These are phyloP conservation scores for Aureobasidium musti DNA, from an alignment of 2,329 filamentous ascomycete genomes.

Conservation along the genomic window DNA sequence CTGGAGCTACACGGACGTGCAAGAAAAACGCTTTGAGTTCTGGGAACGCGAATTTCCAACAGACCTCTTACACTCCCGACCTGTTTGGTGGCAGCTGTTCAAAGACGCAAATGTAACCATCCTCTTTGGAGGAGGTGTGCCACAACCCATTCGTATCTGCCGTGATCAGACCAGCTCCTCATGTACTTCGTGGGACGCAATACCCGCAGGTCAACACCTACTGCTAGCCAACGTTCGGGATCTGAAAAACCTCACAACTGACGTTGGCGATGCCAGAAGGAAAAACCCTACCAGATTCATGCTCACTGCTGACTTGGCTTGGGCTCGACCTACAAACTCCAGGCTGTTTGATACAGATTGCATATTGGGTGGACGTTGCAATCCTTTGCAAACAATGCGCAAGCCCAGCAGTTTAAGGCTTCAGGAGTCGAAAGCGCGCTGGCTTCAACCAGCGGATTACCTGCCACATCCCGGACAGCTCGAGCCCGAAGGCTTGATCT, in stretches of 20 bases:
- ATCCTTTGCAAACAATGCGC: not conserved
- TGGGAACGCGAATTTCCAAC: not conserved
- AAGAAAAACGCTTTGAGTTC: not conserved
- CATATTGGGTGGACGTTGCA: not conserved
- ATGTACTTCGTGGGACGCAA: not conserved
- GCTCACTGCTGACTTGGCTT: not conserved
- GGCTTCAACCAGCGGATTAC: not conserved
- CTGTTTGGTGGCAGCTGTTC: not conserved
- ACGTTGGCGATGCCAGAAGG: not conserved
- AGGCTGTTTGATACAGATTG: not conserved
- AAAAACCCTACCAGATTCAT: not conserved
- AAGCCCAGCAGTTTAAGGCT: not conserved
- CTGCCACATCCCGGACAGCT: not conserved
- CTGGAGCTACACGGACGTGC: not conserved
- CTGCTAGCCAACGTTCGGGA: not conserved
- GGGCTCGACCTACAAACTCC: not conserved
- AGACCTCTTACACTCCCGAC: not conserved
- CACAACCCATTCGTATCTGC: not conserved
- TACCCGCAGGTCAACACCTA: not conserved
- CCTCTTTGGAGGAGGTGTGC: not conserved
- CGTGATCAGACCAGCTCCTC: not conserved
- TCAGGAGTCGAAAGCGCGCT: not conserved
- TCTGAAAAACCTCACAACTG: not conserved
- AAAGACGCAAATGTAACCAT: not conserved
- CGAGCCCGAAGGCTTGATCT: not conserved